Evolutionary conservation across 208 protist genomes (phyloP).

Genomic region (Wallacemonas sp.): DNA sequence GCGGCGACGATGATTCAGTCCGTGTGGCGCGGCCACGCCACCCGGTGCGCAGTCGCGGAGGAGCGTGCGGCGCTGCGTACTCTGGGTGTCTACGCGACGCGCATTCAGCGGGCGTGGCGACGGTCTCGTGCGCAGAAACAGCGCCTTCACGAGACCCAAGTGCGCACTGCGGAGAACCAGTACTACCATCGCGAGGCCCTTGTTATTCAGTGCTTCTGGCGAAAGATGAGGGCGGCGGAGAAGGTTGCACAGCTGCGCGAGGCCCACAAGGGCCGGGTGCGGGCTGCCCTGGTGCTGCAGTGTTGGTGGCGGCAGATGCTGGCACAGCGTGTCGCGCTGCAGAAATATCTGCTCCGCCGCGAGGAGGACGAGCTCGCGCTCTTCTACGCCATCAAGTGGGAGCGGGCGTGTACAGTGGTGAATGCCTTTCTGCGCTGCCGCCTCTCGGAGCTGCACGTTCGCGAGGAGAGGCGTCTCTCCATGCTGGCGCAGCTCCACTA

Average conservation of each 20-base stretch:
- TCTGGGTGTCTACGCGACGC: conserved; percentile 21
- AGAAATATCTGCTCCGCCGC: conserved; percentile 18
- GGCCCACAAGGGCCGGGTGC: conserved; percentile 10
- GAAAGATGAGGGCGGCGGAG: conserved; percentile 66
- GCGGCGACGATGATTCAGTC: conserved; percentile 75
- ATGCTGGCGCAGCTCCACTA: conserved; percentile 42
- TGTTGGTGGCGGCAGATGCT: conserved; percentile 70
- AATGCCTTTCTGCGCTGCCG: conserved; percentile 53
- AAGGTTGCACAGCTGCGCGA: conserved; percentile 38
- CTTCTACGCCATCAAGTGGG: conserved; percentile 68
- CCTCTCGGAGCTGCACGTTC: conserved; percentile 18
- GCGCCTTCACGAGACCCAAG: conserved; percentile 34
- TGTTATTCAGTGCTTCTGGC: conserved; percentile 85
- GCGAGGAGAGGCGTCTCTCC: conserved; percentile 14
- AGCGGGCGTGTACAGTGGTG: conserved; percentile 40
- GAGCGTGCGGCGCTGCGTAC: conserved; percentile 21
- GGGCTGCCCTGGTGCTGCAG: conserved; percentile 45
- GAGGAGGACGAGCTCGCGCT: conserved; percentile 57
- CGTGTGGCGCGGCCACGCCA: conserved; percentile 78
- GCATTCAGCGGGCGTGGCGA: conserved; percentile 72
- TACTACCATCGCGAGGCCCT: conserved; percentile 39
- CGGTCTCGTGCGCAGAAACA: conserved; percentile 17
- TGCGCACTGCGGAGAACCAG: conserved; percentile 27
- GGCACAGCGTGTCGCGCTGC: conserved; percentile 29
- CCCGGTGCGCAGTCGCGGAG: conserved; percentile 36